Evolutionary conservation across 768 basidiomycete species (phyloP), one percentile per base, ranked within the genome.

Genomic region (Wakefieldia striispora): DNA sequence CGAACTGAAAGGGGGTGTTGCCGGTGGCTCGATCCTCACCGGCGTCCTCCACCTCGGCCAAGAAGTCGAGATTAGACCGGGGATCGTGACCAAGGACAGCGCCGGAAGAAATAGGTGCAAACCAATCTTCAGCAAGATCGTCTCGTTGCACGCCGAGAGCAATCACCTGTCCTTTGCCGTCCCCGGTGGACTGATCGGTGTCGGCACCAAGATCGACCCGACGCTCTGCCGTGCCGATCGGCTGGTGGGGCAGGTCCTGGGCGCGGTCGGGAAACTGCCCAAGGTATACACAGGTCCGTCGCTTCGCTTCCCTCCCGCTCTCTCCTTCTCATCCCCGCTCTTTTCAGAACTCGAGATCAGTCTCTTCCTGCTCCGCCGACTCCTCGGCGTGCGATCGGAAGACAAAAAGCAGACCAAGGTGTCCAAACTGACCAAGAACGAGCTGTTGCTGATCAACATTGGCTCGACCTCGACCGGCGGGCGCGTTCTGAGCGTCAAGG

Each of bases 371-470:
- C 86, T 99, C 29, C 90, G 97, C 52, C 84, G 97, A 51, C 74
- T 98, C 46, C 82, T 98, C n/a, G 95, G 97, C 66, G 97, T 99
- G 54, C 94, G 95, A 70, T 93, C 94, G 20, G 95, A 97, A 70
- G 97, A 98, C 75, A 97, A 95, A 76, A 99, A 97, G 69, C 91
- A 95, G 68, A 97, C 97, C 19, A 99, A 94, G 71, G 91, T 92
- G 20, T 77, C 90, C 45, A 97, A 97, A 69, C 80, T 97, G 39
- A 79, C 83, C 50, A 95, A 95, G 72, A 88, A 87, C 70, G 95
- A 97, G 71, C 78, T 95, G 2, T 72, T 97, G 3, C 81, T 98
- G 53, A 95, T 99, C 77, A 98, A 98, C 75, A 97, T 99, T 50
- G 95, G 95, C 17, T 95, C 93, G 19, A 97, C 94, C 2, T 97